A percentile compares a stretch with the other conserved stretches of the same genome.
Evolutionary conservation across 371 early-diverging fungal genomes (phyloP).

Genomic region (Mortierella sp.): DNA sequence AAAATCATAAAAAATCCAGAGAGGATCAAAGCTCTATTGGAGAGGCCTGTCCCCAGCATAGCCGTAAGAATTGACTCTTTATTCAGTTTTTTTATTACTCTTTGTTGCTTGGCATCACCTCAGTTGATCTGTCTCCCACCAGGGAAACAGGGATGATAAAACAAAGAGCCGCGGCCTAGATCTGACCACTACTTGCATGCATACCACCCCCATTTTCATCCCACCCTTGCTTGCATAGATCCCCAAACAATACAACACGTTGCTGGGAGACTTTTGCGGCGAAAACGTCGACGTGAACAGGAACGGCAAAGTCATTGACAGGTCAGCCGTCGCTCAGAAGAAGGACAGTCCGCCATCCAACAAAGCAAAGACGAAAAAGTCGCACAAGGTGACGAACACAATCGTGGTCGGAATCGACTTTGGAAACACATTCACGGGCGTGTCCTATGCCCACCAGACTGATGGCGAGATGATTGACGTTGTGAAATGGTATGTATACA

Average conservation of each 20-base stretch:
- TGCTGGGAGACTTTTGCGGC: slow-evolving; percentile 50
- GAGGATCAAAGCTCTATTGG: slow-evolving; percentile 39
- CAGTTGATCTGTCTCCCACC: too few species aligned
- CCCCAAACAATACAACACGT: slow-evolving; percentile 35
- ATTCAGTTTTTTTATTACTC: neutral
- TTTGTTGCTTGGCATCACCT: too few species aligned
- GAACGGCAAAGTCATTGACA: slow-evolving; percentile 40
- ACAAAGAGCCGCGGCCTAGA: neutral
- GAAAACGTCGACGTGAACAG: slow-evolving; percentile 40
- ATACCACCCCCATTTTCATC: neutral
- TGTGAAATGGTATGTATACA: slow-evolving; percentile 40
- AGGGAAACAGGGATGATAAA: too few species aligned
- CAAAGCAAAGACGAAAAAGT: slow-evolving; percentile 23
- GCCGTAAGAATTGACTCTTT: slow-evolving; percentile 19
- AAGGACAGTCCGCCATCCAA: slow-evolving; percentile 5
- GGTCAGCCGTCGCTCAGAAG: slow-evolving; percentile 11
- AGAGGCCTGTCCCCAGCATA: slow-evolving; percentile 50
- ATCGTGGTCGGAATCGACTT: slow-evolving; percentile 56
- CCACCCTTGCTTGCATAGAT: slow-evolving; percentile 6
- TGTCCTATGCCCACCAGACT: slow-evolving; percentile 49
- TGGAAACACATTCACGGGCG: slow-evolving; percentile 52
- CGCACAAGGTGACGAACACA: slow-evolving; percentile 25
- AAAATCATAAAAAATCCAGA: slow-evolving; percentile 40
- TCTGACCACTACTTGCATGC: neutral
- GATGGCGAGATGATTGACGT: slow-evolving; percentile 57